These are phyloP conservation scores for Metschnikowia picachoensis DNA, from an alignment of 805 yeast species.

Conservation along the genomic window DNA sequence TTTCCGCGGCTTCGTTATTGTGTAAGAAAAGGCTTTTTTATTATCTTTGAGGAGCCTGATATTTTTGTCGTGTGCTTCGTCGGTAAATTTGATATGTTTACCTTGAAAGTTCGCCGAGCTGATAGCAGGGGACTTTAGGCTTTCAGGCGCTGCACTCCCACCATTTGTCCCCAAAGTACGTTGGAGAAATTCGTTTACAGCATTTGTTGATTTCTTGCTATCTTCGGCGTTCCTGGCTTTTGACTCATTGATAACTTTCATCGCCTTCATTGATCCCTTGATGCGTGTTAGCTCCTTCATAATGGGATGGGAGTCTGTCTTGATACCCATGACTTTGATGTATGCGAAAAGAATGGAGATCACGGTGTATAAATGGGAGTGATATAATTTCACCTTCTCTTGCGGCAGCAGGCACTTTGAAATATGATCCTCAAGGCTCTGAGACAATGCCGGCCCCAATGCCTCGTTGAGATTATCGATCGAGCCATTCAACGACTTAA, in stretches of 20 bases:
- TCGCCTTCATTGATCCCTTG: conserved; percentile 61
- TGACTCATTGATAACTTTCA: conserved; percentile 37
- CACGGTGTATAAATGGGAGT: conserved; percentile 47
- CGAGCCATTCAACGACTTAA: conserved; percentile 36
- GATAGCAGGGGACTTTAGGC: conserved; percentile 45
- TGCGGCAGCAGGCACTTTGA: conserved; percentile 19
- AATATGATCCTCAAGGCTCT: conserved; percentile 38
- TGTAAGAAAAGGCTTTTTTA: background rate
- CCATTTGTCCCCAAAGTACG: conserved; percentile 41
- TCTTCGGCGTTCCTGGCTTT: conserved; percentile 17
- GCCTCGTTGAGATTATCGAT: conserved; percentile 32
- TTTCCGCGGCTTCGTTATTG: conserved; percentile 5
- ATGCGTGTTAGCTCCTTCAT: conserved; percentile 65
- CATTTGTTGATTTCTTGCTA: conserved; percentile 23
- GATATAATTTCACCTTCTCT: conserved; percentile 29
- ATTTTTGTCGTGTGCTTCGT: conserved; percentile 4
- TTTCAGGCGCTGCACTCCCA: conserved; percentile 28
- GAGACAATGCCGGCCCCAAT: conserved; percentile 34
- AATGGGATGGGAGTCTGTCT: conserved; percentile 57
- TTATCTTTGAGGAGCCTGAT: background rate
- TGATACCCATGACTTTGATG: conserved; percentile 54
- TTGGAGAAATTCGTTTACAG: conserved; percentile 45
- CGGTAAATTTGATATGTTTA: conserved; percentile 48
- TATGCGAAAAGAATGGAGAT: conserved; percentile 57
- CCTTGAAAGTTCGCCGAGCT: conserved; percentile 50